These are phyloP conservation scores for Oryza brachyantha DNA, from an alignment of 176 grass and related monocot species.

Conservation along the genomic window DNA sequence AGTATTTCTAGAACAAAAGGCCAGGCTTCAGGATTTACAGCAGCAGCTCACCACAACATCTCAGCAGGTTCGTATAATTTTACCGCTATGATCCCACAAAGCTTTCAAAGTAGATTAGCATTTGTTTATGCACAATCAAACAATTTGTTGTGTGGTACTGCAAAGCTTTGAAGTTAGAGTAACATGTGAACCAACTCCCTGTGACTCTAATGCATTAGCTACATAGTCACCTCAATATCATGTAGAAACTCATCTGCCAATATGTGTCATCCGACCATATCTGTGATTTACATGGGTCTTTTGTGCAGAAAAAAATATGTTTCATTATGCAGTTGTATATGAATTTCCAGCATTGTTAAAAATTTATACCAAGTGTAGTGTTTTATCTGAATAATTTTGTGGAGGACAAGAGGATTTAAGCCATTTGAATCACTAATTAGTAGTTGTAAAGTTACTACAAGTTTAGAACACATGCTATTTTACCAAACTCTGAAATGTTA, in stretches of 20 bases:
- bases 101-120: too few species aligned
- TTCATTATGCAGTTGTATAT: not conserved
- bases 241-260: not conserved
- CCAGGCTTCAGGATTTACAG: constrained; percentile 65
- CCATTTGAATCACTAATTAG: not conserved
- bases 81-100: too few species aligned
- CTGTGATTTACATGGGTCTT: not conserved
- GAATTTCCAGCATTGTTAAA: not conserved
- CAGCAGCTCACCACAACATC: constrained; percentile 85
- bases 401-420: not conserved
- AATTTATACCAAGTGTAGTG: not conserved
- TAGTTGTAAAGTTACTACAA: not conserved
- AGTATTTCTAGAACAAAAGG: constrained; percentile 67
- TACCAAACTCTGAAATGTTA: not conserved
- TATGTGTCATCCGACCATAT: not conserved
- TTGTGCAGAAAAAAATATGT: not conserved
- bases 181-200: not conserved
- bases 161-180: not conserved
- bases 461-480: not conserved
- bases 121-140: not conserved
- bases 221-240: not conserved
- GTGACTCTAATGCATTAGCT: not conserved
- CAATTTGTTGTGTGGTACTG: not conserved
- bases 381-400: not conserved
- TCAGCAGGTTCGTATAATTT: constrained; percentile 54